These are phyloP conservation scores for Endotrypanum monterogeii DNA, from an alignment of 208 protist species.

Conservation along the genomic window DNA sequence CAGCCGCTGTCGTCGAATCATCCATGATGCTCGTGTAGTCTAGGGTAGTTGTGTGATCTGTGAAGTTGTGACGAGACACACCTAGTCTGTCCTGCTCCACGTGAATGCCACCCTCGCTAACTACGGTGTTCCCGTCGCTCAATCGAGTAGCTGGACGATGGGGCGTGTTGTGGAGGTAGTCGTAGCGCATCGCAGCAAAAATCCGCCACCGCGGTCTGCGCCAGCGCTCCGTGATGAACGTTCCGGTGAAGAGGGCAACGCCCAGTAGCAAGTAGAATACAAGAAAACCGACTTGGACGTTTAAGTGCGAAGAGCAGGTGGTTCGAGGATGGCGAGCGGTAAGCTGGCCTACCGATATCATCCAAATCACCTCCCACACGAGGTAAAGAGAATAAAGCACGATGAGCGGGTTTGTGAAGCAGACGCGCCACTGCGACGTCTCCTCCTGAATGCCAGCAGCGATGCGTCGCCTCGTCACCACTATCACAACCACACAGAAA, in stretches of 20 bases:
- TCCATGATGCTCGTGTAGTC: constrained; percentile 32
- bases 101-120: constrained; percentile 13
- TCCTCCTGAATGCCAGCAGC: constrained; percentile 46
- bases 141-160: not conserved
- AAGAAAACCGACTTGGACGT: constrained; percentile 48
- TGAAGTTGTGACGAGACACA: not conserved
- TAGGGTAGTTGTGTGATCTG: constrained; percentile 18
- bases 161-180: constrained; percentile 21
- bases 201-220: constrained; percentile 60
- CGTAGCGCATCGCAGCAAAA: constrained; percentile 28
- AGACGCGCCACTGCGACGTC: constrained; percentile 38
- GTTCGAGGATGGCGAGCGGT: not conserved
- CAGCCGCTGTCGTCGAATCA: constrained; percentile 9
- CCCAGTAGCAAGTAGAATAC: constrained; percentile 48
- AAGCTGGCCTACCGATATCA: constrained; percentile 34
- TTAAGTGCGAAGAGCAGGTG: constrained; percentile 43
- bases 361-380: constrained; percentile 69
- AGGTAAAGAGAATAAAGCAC: constrained; percentile 48
- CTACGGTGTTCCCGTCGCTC: constrained; percentile 8
- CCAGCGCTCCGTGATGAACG: constrained; percentile 65
- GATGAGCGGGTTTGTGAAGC: constrained; percentile 40
- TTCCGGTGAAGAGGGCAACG: constrained; percentile 34
- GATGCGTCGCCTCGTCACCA: constrained; percentile 44
- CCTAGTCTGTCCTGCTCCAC: not conserved
- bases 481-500: constrained; percentile 57